Percentiles rank a stretch among this genome's conserved stretches.
Conservation (phyloP, 2,329 filamentous ascomycete genomes). For the Albophoma yamanashiensis region DNA sequence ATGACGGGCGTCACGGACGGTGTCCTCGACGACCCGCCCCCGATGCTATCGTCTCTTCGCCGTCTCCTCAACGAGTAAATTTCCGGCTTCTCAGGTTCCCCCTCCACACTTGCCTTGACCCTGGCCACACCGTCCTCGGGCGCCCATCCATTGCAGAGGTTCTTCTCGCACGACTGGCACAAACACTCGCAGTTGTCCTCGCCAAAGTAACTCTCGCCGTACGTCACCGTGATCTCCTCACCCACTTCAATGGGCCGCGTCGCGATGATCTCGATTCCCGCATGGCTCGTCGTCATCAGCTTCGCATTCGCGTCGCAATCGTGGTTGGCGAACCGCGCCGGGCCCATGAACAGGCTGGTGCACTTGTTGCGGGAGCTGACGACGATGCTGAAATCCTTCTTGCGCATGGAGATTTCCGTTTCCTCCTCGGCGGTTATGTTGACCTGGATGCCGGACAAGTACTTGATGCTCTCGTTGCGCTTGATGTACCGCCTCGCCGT, state of each 20-base stretch:
- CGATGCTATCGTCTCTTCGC: constrained; percentile 38
- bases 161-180: constrained; percentile 74
- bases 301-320: constrained; percentile 90
- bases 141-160: constrained; percentile 73
- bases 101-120: constrained; percentile 43
- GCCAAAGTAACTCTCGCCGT: constrained; percentile 93
- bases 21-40: constrained; percentile 37
- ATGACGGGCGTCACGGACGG: constrained; percentile 47
- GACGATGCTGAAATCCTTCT: constrained; percentile 95
- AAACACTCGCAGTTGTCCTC: constrained; percentile 91
- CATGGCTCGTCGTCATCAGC: constrained; percentile 70
- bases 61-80: constrained; percentile 47
- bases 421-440: constrained; percentile 90
- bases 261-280: constrained; percentile 86
- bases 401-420: constrained; percentile 62
- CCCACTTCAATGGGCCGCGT: constrained; percentile 71
- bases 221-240: constrained; percentile 94
- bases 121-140: constrained; percentile 34
- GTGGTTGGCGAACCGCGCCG: constrained; percentile 93
- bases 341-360: constrained; percentile 86
- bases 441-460: constrained; percentile 83
- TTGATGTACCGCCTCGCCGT: constrained; percentile 71
- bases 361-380: constrained; percentile 87
- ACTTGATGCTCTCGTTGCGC: constrained; percentile 79
- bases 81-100: constrained; percentile 26